These are phyloP conservation scores for Capsicum baccatum DNA, from an alignment of 257 asterid genomes.

Conservation along the genomic window DNA sequence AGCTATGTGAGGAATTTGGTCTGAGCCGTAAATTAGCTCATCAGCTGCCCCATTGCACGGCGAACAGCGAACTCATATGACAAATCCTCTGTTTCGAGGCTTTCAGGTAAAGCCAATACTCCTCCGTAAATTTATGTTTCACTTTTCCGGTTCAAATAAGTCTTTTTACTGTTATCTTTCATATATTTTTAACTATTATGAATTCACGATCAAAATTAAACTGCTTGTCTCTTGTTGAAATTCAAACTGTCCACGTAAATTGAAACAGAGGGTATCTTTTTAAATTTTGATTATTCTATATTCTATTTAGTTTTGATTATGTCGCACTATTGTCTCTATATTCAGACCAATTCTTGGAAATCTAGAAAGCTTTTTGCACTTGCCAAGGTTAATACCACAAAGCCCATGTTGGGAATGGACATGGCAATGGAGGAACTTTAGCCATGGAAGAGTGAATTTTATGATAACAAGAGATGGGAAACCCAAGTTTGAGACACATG, in stretches of 20 bases:
- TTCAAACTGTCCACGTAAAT: too few species aligned
- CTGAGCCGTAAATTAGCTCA: not conserved
- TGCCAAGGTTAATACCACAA: constrained; percentile 35
- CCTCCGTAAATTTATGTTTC: too few species aligned
- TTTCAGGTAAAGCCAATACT: not conserved
- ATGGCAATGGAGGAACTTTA: constrained; percentile 46
- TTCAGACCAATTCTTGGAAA: constrained; percentile 42
- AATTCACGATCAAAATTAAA: too few species aligned
- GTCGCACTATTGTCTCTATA: not conserved
- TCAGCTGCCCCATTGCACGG: not conserved
- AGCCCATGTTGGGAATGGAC: constrained; percentile 27
- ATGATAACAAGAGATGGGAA: constrained; percentile 79
- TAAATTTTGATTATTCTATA: not conserved
- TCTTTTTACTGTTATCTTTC: too few species aligned
- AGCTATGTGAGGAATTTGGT: too few species aligned
- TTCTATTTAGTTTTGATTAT: not conserved
- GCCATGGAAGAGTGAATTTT: constrained; percentile 65
- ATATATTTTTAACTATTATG: too few species aligned
- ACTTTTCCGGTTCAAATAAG: too few species aligned
- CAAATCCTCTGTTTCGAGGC: not conserved
- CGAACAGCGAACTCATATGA: not conserved
- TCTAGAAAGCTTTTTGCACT: constrained; percentile 35
- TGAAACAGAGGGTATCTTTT: not conserved
- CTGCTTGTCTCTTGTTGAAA: too few species aligned
- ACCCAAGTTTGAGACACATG: constrained; percentile 74